These are phyloP conservation scores for Celoporthe dispersa DNA, from an alignment of 2,329 filamentous ascomycete species.

Conservation along the genomic window DNA sequence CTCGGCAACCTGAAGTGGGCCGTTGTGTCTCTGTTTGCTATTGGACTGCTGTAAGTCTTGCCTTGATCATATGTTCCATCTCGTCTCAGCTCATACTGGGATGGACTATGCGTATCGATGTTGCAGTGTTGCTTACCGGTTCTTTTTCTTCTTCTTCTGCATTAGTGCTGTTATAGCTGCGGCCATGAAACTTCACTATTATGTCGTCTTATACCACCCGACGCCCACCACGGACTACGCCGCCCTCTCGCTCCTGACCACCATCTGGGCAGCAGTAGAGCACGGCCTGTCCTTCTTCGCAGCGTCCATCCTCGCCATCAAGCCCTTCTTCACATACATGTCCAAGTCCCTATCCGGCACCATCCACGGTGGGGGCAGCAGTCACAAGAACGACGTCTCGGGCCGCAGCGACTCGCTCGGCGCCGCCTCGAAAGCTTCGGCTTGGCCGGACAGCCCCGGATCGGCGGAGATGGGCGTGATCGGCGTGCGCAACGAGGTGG, in stretches of 20 bases:
- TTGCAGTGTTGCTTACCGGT: neutral
- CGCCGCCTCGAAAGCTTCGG: conserved; percentile 10
- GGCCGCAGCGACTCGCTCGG: conserved; percentile 5
- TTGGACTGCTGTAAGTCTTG: conserved; percentile 28
- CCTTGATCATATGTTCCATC: neutral
- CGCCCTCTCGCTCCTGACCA: conserved; percentile 16
- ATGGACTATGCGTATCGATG: neutral
- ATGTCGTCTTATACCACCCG: conserved; percentile 15
- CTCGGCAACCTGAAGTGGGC: conserved; percentile 18
- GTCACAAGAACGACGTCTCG: neutral
- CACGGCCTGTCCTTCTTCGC: conserved; percentile 29
- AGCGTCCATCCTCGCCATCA: conserved; percentile 26
- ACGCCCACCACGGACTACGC: conserved; percentile 1
- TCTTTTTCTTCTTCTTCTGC: no score
- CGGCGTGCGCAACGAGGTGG: conserved; percentile 23
- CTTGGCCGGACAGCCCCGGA: conserved; percentile 10
- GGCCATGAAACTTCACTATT: conserved; percentile 25
- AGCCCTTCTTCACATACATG: conserved; percentile 20
- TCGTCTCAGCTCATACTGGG: no score
- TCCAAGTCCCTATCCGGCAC: conserved; percentile 13
- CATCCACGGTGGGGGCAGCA: conserved; percentile 6
- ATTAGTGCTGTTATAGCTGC: conserved; percentile 26
- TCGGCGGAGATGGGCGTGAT: conserved; percentile 22
- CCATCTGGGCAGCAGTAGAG: conserved; percentile 24
- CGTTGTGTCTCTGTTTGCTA: conserved; percentile 24